These are phyloP conservation scores for Phytophthora lateralis DNA, from an alignment of 352 stramenopile genomes.

Conservation along the genomic window DNA sequence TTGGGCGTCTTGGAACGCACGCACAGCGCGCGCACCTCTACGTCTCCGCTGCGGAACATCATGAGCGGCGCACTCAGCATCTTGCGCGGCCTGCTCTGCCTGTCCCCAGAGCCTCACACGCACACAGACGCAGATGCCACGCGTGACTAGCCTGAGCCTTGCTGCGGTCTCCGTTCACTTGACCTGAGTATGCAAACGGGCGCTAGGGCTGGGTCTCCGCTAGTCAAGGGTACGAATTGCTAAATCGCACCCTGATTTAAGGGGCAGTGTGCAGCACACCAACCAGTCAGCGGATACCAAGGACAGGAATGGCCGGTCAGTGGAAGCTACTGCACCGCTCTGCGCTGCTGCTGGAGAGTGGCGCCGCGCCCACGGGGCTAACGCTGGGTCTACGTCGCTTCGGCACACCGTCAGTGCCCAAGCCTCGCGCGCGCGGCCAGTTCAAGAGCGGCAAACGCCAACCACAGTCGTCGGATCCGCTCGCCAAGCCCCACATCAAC, in stretches of 20 bases:
- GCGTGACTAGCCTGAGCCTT: constrained; percentile 28
- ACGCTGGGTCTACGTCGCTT: constrained; percentile 32
- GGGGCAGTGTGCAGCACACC: constrained; percentile 28
- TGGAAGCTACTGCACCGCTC: constrained; percentile 50
- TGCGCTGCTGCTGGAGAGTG: constrained; percentile 20
- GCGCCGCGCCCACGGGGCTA: constrained; percentile 5
- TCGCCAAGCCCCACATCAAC: neutral
- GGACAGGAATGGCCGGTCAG: constrained; percentile 39
- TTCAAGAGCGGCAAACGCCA: constrained; percentile 49
- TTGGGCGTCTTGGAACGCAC: constrained; percentile 6
- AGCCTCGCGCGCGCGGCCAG: constrained; percentile 60
- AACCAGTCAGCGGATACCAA: constrained; percentile 32
- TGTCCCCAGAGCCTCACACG: neutral
- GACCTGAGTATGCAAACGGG: constrained; percentile 11
- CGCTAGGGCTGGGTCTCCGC: neutral
- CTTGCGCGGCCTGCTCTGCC: neutral
- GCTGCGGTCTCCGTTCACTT: constrained; percentile 4
- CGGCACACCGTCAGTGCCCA: constrained; percentile 40
- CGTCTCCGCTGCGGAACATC: constrained; percentile 13
- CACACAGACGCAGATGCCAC: constrained; percentile 22
- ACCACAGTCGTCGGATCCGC: constrained; percentile 1
- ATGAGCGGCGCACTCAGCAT: constrained; percentile 29
- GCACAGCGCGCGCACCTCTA: neutral
- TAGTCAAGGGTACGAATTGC: constrained; percentile 1
- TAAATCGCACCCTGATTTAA: neutral